Percentiles rank a stretch among this genome's conserved stretches.
Conservation (phyloP, 306 rosid species). For the Arachis hypogaea region DNA sequence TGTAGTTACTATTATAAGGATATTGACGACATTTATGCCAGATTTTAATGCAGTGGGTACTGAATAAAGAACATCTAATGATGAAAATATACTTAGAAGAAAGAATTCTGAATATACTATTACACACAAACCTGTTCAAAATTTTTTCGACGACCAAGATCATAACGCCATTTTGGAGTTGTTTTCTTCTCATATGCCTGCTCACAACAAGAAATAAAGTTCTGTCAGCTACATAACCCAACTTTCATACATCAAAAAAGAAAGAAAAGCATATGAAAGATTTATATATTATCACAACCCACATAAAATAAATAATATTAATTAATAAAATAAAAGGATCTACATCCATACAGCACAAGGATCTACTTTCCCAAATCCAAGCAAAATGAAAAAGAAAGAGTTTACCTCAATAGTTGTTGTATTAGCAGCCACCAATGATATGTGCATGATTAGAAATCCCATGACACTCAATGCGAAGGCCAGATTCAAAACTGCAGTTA, state of each 20-base stretch:
- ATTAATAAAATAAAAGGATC: neutral
- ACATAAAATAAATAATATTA: slow-evolving; percentile 1
- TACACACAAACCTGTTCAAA: slow-evolving; percentile 86
- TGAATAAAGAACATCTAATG: slow-evolving; percentile 9
- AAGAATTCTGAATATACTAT: neutral
- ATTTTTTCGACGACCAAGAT: slow-evolving; percentile 91
- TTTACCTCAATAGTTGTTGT: slow-evolving; percentile 96
- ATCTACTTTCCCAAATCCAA: neutral
- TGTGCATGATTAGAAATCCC: slow-evolving; percentile 96
- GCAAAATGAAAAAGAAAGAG: neutral
- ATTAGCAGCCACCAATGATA: slow-evolving; percentile 85
- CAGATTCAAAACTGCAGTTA: slow-evolving; percentile 79
- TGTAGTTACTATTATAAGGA: neutral
- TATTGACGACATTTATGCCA: neutral
- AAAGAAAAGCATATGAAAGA: slow-evolving; percentile 19
- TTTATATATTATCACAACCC: neutral
- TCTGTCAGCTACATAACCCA: slow-evolving; percentile 40
- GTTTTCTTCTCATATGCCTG: slow-evolving; percentile 99
- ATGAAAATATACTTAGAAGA: neutral
- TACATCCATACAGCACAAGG: too few relatives aligned
- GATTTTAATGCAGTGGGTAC: neutral
- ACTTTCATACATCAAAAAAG: slow-evolving; percentile 1
- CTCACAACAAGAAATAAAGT: slow-evolving; percentile 33
- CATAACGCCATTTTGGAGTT: slow-evolving; percentile 94
- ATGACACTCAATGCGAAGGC: slow-evolving; percentile 92